Conservation (phyloP, 306 rosid species). For the Parietaria judaica region DNA sequence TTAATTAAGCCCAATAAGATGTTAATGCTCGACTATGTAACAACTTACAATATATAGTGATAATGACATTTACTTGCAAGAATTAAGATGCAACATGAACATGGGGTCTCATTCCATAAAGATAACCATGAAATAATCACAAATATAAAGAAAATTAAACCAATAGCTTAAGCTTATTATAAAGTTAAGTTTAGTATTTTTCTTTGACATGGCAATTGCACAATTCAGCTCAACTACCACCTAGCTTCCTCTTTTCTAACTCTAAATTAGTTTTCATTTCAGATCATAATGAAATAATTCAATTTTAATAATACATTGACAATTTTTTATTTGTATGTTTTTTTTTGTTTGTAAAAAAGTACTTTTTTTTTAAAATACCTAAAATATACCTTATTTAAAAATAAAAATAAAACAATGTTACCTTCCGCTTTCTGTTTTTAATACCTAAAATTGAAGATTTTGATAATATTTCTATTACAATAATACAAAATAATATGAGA, state of each 20-base stretch:
- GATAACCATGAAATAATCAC: background rate
- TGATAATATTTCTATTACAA: no score
- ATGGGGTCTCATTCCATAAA: background rate
- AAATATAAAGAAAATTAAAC: background rate
- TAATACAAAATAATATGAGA: no score
- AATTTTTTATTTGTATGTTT: no score
- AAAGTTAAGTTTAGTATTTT: background rate
- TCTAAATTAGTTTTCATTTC: no score
- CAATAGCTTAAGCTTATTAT: background rate
- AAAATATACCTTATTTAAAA: no score
- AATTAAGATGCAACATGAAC: background rate
- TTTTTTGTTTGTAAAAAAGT: no score
- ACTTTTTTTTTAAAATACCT: no score
- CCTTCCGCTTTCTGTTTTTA: no score
- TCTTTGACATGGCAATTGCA: constrained; percentile 10
- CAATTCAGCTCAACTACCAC: constrained; percentile 1
- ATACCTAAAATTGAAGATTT: no score
- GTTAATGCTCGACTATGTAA: constrained; percentile 6
- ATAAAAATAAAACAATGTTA: no score
- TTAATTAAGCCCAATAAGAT: constrained; percentile 9
- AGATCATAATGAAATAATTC: no score
- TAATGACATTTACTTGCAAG: constrained; percentile 4
- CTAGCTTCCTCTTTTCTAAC: background rate
- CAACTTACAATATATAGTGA: constrained; percentile 4
- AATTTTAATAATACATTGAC: no score